A percentile compares a stretch with the other conserved stretches of the same genome.
Evolutionary conservation across 2,329 filamentous ascomycete genomes (phyloP).

Genomic region (Colletotrichum nymphaeae): DNA sequence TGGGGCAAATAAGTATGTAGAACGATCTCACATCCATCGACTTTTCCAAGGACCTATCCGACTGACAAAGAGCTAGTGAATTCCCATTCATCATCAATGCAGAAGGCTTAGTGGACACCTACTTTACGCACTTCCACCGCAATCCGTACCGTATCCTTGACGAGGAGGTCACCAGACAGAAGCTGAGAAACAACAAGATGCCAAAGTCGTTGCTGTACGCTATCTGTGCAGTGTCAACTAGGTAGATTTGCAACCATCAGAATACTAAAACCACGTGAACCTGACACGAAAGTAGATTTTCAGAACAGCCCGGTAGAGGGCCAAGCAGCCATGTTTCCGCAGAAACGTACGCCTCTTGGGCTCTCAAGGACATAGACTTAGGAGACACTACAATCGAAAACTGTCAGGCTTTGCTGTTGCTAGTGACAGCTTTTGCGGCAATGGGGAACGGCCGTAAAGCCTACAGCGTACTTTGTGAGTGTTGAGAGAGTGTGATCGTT

Average conservation of each 20-base stretch:
- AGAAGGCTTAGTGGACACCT: constrained; percentile 22
- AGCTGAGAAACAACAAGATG: constrained; percentile 17
- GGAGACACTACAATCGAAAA: constrained; percentile 7
- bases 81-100: constrained; percentile 16
- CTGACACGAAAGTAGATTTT: constrained; percentile 7
- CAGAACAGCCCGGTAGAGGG: constrained; percentile 1
- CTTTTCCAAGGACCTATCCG: not conserved
- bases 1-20: constrained; percentile 2
- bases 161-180: constrained; percentile 7
- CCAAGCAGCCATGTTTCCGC: constrained; percentile 26
- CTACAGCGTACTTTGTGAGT: constrained; percentile 15
- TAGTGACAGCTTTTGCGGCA: constrained; percentile 14
- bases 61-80: not conserved
- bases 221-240: constrained; percentile 23
- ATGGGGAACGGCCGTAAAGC: constrained; percentile 18
- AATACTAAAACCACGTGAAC: accelerated
- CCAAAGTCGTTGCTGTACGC: constrained; percentile 15
- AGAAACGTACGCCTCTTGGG: constrained; percentile 22
- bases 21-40: no score
- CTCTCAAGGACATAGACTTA: constrained; percentile 16
- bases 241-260: not conserved
- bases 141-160: constrained; percentile 25
- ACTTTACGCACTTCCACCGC: constrained; percentile 23
- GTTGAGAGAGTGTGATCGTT: no score
- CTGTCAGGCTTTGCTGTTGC: constrained; percentile 16